Conservation (phyloP, 164 flowering plant genomes). For the Berberis vulgaris region DNA sequence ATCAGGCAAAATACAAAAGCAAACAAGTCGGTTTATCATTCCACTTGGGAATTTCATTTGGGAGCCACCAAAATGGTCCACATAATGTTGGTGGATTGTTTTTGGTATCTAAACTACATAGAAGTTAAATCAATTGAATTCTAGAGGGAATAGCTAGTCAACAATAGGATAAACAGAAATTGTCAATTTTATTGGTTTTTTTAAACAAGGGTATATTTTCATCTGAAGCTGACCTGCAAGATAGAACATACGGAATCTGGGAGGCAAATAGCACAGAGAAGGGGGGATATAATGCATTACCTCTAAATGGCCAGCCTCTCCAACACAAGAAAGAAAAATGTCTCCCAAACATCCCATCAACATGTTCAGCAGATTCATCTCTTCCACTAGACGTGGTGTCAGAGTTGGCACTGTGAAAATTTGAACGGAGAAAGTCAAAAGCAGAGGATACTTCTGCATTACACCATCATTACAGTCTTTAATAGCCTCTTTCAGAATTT, state of each 20-base stretch:
- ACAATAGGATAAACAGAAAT: no score
- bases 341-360: constrained; percentile 67
- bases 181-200: no score
- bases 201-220: no score
- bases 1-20: no score
- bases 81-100: no score
- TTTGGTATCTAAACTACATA: no score
- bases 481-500: constrained; percentile 44
- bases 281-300: constrained; percentile 15
- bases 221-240: not conserved
- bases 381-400: constrained; percentile 78
- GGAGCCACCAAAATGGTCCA: no score
- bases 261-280: not conserved
- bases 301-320: constrained; percentile 71
- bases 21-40: no score
- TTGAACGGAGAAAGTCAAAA: constrained; percentile 78
- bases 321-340: constrained; percentile 55
- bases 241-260: not conserved
- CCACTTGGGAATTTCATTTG: no score
- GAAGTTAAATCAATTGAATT: no score
- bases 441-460: constrained; percentile 41
- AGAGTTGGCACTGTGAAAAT: constrained; percentile 89
- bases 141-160: no score
- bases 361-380: constrained; percentile 54
- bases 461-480: constrained; percentile 35